Conservation (phyloP, 1,284 basidiomycete genomes). For the Xerocomus amazonicus region DNA sequence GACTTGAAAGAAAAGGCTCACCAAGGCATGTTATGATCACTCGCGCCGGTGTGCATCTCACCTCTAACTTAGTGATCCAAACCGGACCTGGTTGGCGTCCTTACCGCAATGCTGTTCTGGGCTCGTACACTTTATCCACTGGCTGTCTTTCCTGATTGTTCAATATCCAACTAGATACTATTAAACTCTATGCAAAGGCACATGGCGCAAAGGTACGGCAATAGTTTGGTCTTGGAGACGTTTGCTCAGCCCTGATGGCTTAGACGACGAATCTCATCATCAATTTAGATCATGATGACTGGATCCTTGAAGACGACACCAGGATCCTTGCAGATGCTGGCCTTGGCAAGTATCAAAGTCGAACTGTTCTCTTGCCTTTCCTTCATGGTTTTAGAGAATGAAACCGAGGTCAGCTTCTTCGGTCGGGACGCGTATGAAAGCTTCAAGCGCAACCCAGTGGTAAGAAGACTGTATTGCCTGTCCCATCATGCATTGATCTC, state of each 20-base stretch:
- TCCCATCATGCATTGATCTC: not conserved
- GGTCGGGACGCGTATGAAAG: slow-evolving; percentile 69
- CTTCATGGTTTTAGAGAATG: slow-evolving; percentile 70
- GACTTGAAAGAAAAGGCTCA: slow-evolving; percentile 69
- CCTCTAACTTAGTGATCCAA: slow-evolving; percentile 53
- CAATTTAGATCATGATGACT: slow-evolving; percentile 91
- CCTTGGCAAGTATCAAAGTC: slow-evolving; percentile 55
- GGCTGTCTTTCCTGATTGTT: slow-evolving; percentile 1
- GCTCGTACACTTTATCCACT: slow-evolving; percentile 38
- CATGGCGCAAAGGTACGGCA: slow-evolving; percentile 83
- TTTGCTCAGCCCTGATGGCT: not conserved
- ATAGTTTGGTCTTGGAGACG: not conserved
- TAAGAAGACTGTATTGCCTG: slow-evolving; percentile 28
- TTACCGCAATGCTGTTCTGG: slow-evolving; percentile 68
- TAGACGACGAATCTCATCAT: slow-evolving; percentile 94
- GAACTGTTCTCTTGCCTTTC: not conserved
- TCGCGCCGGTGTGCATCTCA: slow-evolving; percentile 9
- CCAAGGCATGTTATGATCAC: slow-evolving; percentile 46
- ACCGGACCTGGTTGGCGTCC: slow-evolving; percentile 82
- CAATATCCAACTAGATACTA: slow-evolving; percentile 59
- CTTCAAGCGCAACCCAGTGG: slow-evolving; percentile 82
- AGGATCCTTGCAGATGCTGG: slow-evolving; percentile 65
- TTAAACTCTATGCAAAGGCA: slow-evolving; percentile 93
- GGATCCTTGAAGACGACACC: slow-evolving; percentile 74
- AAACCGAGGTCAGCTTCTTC: slow-evolving; percentile 92